Percentiles rank a stretch among this genome's conserved stretches.
These are phyloP conservation scores for Apiotrichum siamense DNA, from an alignment of 1,284 basidiomycete genomes.

Conservation along the genomic window DNA sequence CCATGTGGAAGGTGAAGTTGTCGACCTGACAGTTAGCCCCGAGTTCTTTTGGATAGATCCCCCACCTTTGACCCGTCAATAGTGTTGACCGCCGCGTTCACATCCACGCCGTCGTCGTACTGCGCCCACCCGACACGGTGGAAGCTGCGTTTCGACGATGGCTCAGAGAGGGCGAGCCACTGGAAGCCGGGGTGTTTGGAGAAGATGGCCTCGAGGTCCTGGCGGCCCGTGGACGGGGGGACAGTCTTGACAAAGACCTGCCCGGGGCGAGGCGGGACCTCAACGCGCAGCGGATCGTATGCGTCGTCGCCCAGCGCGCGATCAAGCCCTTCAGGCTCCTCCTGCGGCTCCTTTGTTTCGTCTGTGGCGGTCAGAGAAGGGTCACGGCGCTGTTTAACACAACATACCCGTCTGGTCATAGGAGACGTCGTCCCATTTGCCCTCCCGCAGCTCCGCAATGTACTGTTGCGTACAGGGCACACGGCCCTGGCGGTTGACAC, in stretches of 20 bases:
- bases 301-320: slow-evolving; percentile 51
- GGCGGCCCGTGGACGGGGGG: slow-evolving; percentile 77
- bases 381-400: neutral
- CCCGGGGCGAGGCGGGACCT: slow-evolving; percentile 69
- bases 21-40: slow-evolving; percentile 60
- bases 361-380: neutral
- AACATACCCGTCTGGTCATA: slow-evolving; percentile 38
- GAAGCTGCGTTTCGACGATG: slow-evolving; percentile 79
- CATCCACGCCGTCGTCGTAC: slow-evolving; percentile 75
- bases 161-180: slow-evolving; percentile 82
- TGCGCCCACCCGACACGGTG: slow-evolving; percentile 88
- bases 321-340: slow-evolving; percentile 36
- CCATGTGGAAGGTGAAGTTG: slow-evolving; percentile 84
- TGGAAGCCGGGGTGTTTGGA: slow-evolving; percentile 46
- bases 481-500: slow-evolving; percentile 75
- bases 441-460: slow-evolving; percentile 68
- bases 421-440: slow-evolving; percentile 66
- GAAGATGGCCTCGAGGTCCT: slow-evolving; percentile 77
- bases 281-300: slow-evolving; percentile 52
- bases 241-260: slow-evolving; percentile 92
- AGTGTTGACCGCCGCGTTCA: slow-evolving; percentile 62
- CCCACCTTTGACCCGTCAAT: slow-evolving; percentile 74
- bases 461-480: slow-evolving; percentile 65
- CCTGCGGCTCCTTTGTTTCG: slow-evolving; percentile 6
- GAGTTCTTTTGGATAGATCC: slow-evolving; percentile 6